These are phyloP conservation scores for Piromyces finnis DNA, from an alignment of 192 early-diverging fungal genomes.

Conservation along the genomic window DNA sequence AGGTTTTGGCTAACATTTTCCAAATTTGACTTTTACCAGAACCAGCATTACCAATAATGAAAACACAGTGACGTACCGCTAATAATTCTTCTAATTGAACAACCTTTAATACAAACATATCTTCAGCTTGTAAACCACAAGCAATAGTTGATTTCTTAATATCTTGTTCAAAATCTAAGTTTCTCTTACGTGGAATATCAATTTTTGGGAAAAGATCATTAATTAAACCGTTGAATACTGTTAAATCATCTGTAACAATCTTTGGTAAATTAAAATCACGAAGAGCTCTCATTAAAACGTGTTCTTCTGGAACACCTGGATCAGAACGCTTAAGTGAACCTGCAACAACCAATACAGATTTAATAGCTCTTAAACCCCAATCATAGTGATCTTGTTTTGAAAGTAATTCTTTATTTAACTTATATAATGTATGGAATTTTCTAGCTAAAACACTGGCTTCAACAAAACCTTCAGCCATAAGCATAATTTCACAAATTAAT, in stretches of 20 bases:
- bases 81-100: constrained; percentile 45
- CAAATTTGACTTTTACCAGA: constrained; percentile 46
- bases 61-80: constrained; percentile 47
- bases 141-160: constrained; percentile 46
- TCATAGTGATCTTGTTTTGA: constrained; percentile 55
- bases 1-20: constrained; percentile 44
- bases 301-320: constrained; percentile 38
- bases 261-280: constrained; percentile 53
- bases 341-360: constrained; percentile 45
- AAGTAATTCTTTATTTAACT: constrained; percentile 36
- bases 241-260: constrained; percentile 44
- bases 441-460: constrained; percentile 38
- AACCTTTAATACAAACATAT: constrained; percentile 40
- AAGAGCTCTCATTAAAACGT: constrained; percentile 43
- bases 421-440: constrained; percentile 48
- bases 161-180: constrained; percentile 35
- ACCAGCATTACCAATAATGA: constrained; percentile 47
- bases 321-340: constrained; percentile 40
- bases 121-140: constrained; percentile 39
- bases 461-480: constrained; percentile 52
- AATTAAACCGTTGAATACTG: constrained; percentile 45
- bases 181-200: constrained; percentile 34
- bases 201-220: constrained; percentile 44
- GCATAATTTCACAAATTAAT: constrained; percentile 51
- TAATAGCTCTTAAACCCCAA: constrained; percentile 49